phyloP scores from a whole-genome alignment of 1,284 basidiomycete genomes.

The Tylopilus orsonianus region DNA sequence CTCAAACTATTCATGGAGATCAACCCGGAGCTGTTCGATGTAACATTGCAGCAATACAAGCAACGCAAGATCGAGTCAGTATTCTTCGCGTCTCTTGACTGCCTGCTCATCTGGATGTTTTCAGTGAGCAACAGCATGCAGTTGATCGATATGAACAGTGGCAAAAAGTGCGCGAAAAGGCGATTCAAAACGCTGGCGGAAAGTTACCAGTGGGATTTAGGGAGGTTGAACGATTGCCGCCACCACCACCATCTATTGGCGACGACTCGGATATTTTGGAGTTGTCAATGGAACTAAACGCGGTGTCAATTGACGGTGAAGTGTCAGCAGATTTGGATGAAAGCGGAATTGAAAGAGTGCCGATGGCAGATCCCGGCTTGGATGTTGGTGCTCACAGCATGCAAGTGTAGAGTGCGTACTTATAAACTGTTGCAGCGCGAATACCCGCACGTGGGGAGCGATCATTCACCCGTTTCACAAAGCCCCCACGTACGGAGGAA shows the following conservation, averaged over 20 bases:
- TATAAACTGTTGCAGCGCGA: constrained; percentile 45
- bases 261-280: constrained; percentile 86
- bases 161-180: constrained; percentile 76
- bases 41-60: constrained; percentile 93
- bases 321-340: constrained; percentile 75
- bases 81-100: constrained; percentile 5
- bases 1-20: constrained; percentile 99
- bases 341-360: constrained; percentile 81
- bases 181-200: constrained; percentile 68
- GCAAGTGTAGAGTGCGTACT: constrained; percentile 20
- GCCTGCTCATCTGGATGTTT: constrained; percentile 12
- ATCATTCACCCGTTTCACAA: constrained; percentile 52
- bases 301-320: constrained; percentile 78
- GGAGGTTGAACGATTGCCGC: constrained; percentile 65
- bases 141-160: constrained; percentile 81
- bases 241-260: constrained; percentile 72
- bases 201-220: constrained; percentile 66
- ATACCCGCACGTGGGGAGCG: constrained; percentile 57
- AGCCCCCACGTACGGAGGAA: constrained; percentile 78
- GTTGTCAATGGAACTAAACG: constrained; percentile 83
- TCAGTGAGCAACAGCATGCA: constrained; percentile 81
- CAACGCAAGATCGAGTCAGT: constrained; percentile 81
- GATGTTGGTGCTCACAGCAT: constrained; percentile 59
- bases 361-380: constrained; percentile 85
- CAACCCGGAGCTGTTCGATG: constrained; percentile 94